Evolutionary conservation across 495 filamentous ascomycete genomes (phyloP).

Genomic region (Aspergillus leporis): DNA sequence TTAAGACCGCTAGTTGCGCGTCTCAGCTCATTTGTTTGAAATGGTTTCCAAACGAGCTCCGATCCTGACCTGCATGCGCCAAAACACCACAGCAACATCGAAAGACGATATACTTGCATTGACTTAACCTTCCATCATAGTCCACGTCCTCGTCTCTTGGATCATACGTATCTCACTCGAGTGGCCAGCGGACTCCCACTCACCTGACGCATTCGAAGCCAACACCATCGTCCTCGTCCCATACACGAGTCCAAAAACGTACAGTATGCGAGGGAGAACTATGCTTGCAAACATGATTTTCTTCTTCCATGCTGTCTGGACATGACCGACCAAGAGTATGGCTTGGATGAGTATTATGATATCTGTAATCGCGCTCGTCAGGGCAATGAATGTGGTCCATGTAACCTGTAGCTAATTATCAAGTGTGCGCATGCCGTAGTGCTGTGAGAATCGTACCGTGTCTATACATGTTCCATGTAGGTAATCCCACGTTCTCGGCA

Average conservation of each 20-base stretch:
- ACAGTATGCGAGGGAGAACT: conserved; percentile 28
- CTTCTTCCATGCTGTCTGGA: conserved; percentile 23
- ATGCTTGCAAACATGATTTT: conserved; percentile 27
- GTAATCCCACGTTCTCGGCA: conserved; percentile 28
- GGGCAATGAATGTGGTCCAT: conserved; percentile 25
- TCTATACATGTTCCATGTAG: conserved; percentile 25
- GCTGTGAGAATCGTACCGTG: conserved; percentile 17
- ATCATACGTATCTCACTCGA: conserved; percentile 15
- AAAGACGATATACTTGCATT: neutral
- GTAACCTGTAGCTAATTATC: conserved; percentile 14
- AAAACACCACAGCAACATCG: neutral
- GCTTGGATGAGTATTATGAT: conserved; percentile 26
- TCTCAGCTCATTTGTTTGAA: too few relatives aligned
- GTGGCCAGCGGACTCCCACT: conserved; percentile 8
- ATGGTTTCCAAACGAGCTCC: too few relatives aligned
- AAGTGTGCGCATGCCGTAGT: neutral
- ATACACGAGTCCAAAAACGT: too few relatives aligned
- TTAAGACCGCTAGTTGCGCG: too few relatives aligned
- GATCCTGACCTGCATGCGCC: too few relatives aligned
- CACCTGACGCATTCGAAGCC: neutral
- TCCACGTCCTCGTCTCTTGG: conserved; percentile 11
- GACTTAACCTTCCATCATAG: neutral
- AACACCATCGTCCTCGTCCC: conserved; percentile 6
- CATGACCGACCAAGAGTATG: conserved; percentile 22
- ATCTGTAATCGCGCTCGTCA: conserved; percentile 28